Conservation (phyloP, 2,329 filamentous ascomycete species). For the Cordyceps fumosorosea region DNA sequence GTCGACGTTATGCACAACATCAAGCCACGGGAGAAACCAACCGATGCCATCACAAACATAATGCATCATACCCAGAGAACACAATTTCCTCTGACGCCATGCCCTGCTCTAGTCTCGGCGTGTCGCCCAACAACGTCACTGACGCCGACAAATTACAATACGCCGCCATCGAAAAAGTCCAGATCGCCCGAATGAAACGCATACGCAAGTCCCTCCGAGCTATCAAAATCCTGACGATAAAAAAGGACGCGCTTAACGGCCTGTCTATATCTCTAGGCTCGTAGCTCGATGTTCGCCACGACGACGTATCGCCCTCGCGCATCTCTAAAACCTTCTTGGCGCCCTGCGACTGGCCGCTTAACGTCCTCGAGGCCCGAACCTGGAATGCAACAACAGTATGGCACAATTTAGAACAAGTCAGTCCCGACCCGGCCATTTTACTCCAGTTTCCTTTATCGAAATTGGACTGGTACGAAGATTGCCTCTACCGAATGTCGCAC, state of each 20-base stretch:
- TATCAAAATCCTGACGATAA: neutral
- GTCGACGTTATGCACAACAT: neutral
- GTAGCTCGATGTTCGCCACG: neutral
- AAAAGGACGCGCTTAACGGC: neutral
- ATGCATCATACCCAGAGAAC: neutral
- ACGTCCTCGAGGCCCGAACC: neutral
- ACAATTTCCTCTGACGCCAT: neutral
- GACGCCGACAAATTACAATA: neutral
- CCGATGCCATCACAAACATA: neutral
- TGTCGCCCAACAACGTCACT: neutral
- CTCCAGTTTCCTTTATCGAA: neutral
- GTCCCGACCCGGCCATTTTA: slow-evolving; percentile 4
- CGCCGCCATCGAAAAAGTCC: neutral
- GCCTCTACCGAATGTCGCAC: neutral
- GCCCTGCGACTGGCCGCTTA: slow-evolving; percentile 1
- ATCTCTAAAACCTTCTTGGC: slow-evolving; percentile 1
- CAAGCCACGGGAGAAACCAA: neutral
- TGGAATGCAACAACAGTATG: neutral
- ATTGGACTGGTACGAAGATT: neutral
- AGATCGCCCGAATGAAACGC: neutral
- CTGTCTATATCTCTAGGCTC: neutral
- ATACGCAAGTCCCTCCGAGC: neutral
- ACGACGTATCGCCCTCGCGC: neutral
- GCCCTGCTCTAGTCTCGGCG: neutral
- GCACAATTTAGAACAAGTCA: neutral